Evolutionary conservation across 108 stramenopile species (phyloP), one percentile per base, ranked within the genome.

Genomic region (Pinguiococcus pyrenoidosus): DNA sequence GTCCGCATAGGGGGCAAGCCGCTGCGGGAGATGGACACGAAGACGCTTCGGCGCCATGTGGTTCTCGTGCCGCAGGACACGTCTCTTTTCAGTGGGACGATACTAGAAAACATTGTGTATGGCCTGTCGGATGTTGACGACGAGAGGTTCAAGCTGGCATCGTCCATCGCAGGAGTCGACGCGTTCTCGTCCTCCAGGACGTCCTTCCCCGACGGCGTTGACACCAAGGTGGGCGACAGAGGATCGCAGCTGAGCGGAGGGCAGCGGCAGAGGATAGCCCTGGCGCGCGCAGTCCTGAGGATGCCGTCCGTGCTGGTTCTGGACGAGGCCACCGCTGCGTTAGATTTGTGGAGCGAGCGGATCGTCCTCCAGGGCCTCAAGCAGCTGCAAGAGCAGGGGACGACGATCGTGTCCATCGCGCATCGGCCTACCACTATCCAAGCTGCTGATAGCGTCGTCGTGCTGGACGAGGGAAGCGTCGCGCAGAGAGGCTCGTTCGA

Each of bases 231-330:
- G 7, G 87, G 91, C 17, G 85, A 84, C 50, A 79, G 82, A 18
- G 84, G 84, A 0, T 55, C 80, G n/a, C 66, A 76, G 4, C 48
- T 87, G 0, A 80, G 78, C 12, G 91, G 91, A 1, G 91, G 91
- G 6, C 85, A 92, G 46, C 85, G 83, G 16, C 88, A 89, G 55
- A 67, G 87, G 29, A 78, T 84, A 28, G 83, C 86, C 9, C 82
- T 90, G 56, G 90, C 90, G 6, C 57, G 90, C 49, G 86, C 87
- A 0, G 38, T 85, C 9, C 71, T 92, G 16, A 71, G 68, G 57
- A 56, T 79, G 54, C 73, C 83, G n/a, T 65, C 68, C 0, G 58
- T 78, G 28, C 37, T 75, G 8, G 56, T 86, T 33, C 48, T 83
- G 22, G 89, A 86, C 58, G 92, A 94, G 55, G 86, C 92, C 7